These are phyloP conservation scores for Stagonosporopsis cucurbitacearum DNA, from an alignment of 2,329 filamentous ascomycete species.

Conservation along the genomic window DNA sequence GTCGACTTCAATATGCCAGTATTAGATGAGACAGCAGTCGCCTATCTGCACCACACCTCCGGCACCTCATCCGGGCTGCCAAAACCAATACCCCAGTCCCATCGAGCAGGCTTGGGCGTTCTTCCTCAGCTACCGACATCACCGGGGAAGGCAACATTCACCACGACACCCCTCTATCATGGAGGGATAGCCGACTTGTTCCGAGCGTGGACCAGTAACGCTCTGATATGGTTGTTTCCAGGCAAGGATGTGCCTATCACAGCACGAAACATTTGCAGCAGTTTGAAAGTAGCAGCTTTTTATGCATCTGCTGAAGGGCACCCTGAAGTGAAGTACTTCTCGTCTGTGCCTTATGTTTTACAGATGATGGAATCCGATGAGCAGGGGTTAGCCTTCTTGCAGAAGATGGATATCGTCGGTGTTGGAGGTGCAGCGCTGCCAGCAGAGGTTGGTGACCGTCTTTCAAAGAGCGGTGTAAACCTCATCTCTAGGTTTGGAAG, in stretches of 20 bases:
- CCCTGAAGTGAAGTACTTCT: conserved; percentile 62
- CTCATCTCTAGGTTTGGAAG: conserved; percentile 70
- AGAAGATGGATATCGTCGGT: conserved; percentile 65
- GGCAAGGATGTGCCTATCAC: conserved; percentile 64
- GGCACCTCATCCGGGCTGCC: conserved; percentile 69
- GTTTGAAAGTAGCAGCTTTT: conserved; percentile 51
- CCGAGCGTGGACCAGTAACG: conserved; percentile 65
- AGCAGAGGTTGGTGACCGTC: conserved; percentile 58
- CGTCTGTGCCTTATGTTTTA: conserved; percentile 78
- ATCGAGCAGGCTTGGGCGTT: conserved; percentile 62
- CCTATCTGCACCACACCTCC: conserved; percentile 69
- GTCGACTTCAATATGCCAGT: conserved; percentile 18
- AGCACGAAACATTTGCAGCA: conserved; percentile 58
- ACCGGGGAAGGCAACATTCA: conserved; percentile 60
- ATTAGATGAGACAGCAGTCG: conserved; percentile 50
- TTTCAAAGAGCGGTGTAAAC: conserved; percentile 60
- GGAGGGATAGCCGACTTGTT: conserved; percentile 69
- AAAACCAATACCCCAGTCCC: conserved; percentile 67
- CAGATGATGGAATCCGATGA: conserved; percentile 90
- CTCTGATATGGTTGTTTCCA: conserved; percentile 69
- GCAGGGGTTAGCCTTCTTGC: conserved; percentile 74
- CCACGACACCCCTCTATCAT: conserved; percentile 70
- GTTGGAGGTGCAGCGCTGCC: conserved; percentile 68
- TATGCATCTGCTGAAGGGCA: conserved; percentile 21
- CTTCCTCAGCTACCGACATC: conserved; percentile 56